These are phyloP conservation scores for Postia placenta DNA, from an alignment of 768 basidiomycete species.

Conservation along the genomic window DNA sequence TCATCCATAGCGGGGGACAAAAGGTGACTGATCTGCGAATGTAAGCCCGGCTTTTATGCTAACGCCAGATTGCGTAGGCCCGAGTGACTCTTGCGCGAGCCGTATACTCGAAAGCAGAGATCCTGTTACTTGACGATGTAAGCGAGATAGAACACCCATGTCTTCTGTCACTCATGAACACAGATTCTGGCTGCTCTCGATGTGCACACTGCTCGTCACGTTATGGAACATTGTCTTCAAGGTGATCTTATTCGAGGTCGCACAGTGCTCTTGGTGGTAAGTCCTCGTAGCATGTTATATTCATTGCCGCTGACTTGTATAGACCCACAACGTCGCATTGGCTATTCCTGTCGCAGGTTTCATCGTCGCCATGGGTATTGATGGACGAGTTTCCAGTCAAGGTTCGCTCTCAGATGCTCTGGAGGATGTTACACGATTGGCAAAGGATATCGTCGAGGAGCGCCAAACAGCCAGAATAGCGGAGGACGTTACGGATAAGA, in stretches of 20 bases:
- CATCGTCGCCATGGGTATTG: slow-evolving; percentile 44
- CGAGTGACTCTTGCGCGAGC: slow-evolving; percentile 46
- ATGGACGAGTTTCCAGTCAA: slow-evolving; percentile 45
- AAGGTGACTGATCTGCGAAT: slow-evolving; percentile 23
- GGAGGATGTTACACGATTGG: slow-evolving; percentile 30
- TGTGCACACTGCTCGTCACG: slow-evolving; percentile 42
- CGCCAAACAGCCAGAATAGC: too few relatives aligned
- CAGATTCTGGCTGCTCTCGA: slow-evolving; percentile 42
- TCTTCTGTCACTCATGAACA: too few relatives aligned
- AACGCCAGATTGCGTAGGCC: slow-evolving; percentile 18
- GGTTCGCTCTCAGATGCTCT: slow-evolving; percentile 44
- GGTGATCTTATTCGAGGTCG: slow-evolving; percentile 40
- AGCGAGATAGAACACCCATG: slow-evolving; percentile 3
- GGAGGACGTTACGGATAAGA: too few relatives aligned
- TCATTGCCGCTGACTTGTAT: slow-evolving; percentile 34
- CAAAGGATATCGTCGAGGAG: slow-evolving; percentile 13
- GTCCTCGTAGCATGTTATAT: slow-evolving; percentile 31
- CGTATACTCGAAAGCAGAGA: slow-evolving; percentile 51
- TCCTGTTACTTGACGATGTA: slow-evolving; percentile 70
- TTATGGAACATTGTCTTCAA: slow-evolving; percentile 40
- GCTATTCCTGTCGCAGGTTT: slow-evolving; percentile 44
- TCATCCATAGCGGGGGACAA: slow-evolving; percentile 37
- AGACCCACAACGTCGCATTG: slow-evolving; percentile 49
- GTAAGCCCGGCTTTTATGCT: background rate
- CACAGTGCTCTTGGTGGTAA: slow-evolving; percentile 44